Percentiles rank a stretch among this genome's conserved stretches.
phyloP scores from a whole-genome alignment of 2,329 filamentous ascomycete genomes.

The Pestalotiopsis sp. region DNA sequence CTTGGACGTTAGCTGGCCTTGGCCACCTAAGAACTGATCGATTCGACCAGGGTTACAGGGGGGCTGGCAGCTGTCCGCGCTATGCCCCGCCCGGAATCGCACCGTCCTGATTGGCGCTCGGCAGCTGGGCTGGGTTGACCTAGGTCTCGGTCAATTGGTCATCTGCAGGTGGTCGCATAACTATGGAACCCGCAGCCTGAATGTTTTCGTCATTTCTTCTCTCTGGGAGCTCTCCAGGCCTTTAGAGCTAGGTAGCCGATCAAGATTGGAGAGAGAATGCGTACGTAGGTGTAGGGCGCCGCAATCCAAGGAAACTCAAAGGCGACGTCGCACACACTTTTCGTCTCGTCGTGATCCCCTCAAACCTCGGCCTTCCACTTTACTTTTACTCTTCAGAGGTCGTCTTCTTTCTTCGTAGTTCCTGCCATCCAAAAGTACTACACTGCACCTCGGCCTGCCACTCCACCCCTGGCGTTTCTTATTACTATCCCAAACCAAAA shows the following conservation, averaged over 20 bases:
- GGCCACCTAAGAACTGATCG: not conserved
- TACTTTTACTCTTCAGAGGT: not conserved
- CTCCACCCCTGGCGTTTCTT: not conserved
- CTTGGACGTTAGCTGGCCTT: not conserved
- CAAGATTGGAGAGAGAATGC: not conserved
- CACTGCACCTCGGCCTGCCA: not conserved
- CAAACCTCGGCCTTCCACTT: not conserved
- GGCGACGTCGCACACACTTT: not conserved
- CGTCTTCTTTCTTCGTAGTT: not conserved
- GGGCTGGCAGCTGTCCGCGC: not conserved
- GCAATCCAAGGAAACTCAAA: not conserved
- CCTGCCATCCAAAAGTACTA: not conserved
- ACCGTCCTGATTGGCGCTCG: slow-evolving; percentile 9
- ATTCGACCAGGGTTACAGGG: not conserved
- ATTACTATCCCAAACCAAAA: too few species aligned
- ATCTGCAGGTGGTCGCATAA: not conserved
- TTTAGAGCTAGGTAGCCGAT: slow-evolving; percentile 2
- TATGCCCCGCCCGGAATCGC: not conserved
- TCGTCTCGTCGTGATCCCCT: slow-evolving; percentile 1
- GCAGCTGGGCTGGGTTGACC: not conserved
- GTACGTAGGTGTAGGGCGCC: not conserved
- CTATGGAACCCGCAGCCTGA: not conserved
- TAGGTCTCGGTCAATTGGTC: not conserved
- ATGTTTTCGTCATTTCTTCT: slow-evolving; percentile 10
- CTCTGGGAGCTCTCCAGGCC: not conserved